These are phyloP conservation scores for Diplodia sapinea DNA, from an alignment of 2,329 filamentous ascomycete species.

Conservation along the genomic window DNA sequence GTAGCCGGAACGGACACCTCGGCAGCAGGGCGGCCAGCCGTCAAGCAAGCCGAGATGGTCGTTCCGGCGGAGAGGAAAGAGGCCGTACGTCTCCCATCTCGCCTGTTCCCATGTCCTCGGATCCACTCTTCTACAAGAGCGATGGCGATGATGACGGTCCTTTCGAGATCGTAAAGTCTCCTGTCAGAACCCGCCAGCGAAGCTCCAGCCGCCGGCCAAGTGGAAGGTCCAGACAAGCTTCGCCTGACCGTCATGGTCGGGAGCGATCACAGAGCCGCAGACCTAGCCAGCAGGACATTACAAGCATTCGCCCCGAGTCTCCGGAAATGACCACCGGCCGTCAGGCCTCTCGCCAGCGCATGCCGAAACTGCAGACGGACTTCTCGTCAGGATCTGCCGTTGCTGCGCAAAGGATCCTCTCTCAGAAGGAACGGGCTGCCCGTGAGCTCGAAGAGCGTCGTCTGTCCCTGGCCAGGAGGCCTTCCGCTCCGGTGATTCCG, in stretches of 20 bases:
- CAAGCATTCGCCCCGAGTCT: slow-evolving; percentile 41
- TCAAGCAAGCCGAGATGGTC: slow-evolving; percentile 57
- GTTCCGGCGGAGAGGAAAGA: slow-evolving; percentile 34
- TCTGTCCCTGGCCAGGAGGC: slow-evolving; percentile 79
- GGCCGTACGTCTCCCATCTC: slow-evolving; percentile 77
- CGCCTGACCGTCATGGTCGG: slow-evolving; percentile 51
- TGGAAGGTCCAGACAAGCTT: slow-evolving; percentile 54
- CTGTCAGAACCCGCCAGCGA: slow-evolving; percentile 56
- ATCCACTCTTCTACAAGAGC: slow-evolving; percentile 60
- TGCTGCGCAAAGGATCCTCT: slow-evolving; percentile 39
- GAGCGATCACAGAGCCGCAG: slow-evolving; percentile 47
- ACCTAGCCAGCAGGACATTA: slow-evolving; percentile 36
- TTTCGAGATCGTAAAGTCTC: slow-evolving; percentile 46
- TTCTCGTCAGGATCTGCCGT: slow-evolving; percentile 28
- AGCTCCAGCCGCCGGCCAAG: slow-evolving; percentile 58
- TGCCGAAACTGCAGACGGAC: slow-evolving; percentile 36
- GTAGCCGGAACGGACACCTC: slow-evolving; percentile 36
- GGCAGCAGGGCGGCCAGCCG: slow-evolving; percentile 46
- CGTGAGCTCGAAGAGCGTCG: slow-evolving; percentile 88
- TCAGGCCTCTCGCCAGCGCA: slow-evolving; percentile 25
- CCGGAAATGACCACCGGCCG: slow-evolving; percentile 37
- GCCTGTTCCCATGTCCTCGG: slow-evolving; percentile 74
- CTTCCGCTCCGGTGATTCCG: slow-evolving; percentile 79
- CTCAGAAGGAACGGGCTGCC: slow-evolving; percentile 60
- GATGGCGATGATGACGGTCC: slow-evolving; percentile 58